Conservation (phyloP, 1,139 yeast species). For the Suhomyces terraborum region DNA sequence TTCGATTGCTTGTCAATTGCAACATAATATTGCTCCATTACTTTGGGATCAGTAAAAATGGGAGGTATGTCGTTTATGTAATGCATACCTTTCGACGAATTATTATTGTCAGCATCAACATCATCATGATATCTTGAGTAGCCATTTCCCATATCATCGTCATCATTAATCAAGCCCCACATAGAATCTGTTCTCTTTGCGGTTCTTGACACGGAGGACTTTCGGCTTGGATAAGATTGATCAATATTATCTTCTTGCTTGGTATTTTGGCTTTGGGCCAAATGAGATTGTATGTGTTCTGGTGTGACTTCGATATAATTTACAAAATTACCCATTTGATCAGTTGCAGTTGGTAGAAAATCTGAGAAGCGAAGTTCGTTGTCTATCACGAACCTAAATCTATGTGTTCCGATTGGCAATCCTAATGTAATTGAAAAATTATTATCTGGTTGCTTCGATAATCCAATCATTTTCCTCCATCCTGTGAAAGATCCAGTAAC, state of each 20-base stretch:
- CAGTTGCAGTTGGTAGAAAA: constrained; percentile 51
- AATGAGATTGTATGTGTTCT: constrained; percentile 32
- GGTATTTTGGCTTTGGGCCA: constrained; percentile 23
- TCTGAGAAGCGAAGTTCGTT: constrained; percentile 51
- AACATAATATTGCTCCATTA: constrained; percentile 62
- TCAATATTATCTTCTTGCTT: constrained; percentile 15
- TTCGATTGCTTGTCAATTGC: constrained; percentile 73
- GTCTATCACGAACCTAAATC: constrained; percentile 51
- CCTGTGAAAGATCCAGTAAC: constrained; percentile 54
- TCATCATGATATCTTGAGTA: constrained; percentile 79
- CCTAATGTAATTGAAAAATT: constrained; percentile 45
- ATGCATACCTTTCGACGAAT: constrained; percentile 28
- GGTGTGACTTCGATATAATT: constrained; percentile 52
- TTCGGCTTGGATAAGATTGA: constrained; percentile 14
- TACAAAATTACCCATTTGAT: constrained; percentile 54
- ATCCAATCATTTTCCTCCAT: constrained; percentile 54
- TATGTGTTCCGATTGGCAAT: constrained; percentile 50
- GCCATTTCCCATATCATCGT: constrained; percentile 82
- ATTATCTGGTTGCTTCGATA: constrained; percentile 50
- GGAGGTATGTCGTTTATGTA: constrained; percentile 82
- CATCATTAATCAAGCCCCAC: constrained; percentile 61
- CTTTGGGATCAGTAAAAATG: constrained; percentile 77
- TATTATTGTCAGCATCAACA: constrained; percentile 38
- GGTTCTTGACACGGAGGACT: constrained; percentile 24
- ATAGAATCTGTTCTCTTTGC: constrained; percentile 48